These are phyloP conservation scores for Candida endomychidarum DNA, from an alignment of 805 yeast species.

Conservation along the genomic window DNA sequence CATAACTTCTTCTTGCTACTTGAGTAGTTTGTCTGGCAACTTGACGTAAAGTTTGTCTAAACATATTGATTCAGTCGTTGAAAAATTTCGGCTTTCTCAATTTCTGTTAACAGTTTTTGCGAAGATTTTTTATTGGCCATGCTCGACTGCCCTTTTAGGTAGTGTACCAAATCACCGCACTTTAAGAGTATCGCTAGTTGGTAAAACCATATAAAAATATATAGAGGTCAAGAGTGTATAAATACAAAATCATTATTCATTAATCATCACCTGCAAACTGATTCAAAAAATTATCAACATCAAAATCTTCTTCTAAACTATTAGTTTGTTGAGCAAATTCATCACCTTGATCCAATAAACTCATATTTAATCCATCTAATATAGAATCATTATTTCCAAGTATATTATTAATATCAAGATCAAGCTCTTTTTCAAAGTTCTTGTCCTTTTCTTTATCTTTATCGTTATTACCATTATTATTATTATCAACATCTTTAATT, in stretches of 20 bases:
- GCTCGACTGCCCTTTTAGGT: constrained; percentile 29
- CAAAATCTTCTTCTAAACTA: constrained; percentile 41
- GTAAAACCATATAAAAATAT: too few relatives aligned
- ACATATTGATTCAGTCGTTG: constrained; percentile 37
- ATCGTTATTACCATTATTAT: not conserved
- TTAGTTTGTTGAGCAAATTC: constrained; percentile 7
- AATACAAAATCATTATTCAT: constrained; percentile 8
- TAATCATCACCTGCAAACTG: constrained; percentile 40
- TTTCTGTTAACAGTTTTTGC: not conserved
- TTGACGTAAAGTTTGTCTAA: constrained; percentile 63
- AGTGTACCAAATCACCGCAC: constrained; percentile 9
- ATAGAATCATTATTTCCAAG: constrained; percentile 40
- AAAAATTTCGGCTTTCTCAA: constrained; percentile 14
- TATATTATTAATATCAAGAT: constrained; percentile 36
- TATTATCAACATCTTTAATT: not conserved
- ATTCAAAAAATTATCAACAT: constrained; percentile 44
- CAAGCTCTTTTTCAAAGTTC: constrained; percentile 11
- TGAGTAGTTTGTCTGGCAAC: constrained; percentile 56
- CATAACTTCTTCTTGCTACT: constrained; percentile 78
- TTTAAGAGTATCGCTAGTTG: not conserved
- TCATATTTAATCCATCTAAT: constrained; percentile 44
- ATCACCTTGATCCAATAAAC: constrained; percentile 27
- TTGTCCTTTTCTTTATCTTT: constrained; percentile 1
- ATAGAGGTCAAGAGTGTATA: too few relatives aligned
- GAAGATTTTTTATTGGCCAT: constrained; percentile 33